Conservation (phyloP, 371 early-diverging fungal species). For the Mucor velutinosus region DNA sequence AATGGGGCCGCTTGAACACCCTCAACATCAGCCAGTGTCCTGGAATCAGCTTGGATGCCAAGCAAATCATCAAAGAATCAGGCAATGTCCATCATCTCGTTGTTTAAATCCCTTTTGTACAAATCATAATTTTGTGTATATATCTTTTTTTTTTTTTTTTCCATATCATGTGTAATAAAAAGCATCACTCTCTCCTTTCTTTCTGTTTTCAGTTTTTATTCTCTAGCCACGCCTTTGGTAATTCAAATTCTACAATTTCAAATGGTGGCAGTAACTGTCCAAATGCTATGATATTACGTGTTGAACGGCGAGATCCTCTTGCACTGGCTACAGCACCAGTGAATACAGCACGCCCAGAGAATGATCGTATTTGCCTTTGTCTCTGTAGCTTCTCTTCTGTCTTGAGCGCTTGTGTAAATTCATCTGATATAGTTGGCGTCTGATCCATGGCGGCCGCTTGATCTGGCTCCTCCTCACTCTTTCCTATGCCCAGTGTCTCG, state of each 20-base stretch:
- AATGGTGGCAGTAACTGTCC: conserved; percentile 54
- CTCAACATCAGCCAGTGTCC: conserved; percentile 41
- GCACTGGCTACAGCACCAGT: conserved; percentile 19
- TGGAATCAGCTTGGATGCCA: conserved; percentile 22
- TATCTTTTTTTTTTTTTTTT: not conserved
- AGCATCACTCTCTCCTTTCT: not conserved
- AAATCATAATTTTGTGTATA: not conserved
- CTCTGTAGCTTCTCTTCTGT: conserved; percentile 14
- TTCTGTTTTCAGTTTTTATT: not conserved
- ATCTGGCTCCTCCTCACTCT: conserved; percentile 4
- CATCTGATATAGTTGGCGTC: not conserved
- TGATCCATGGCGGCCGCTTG: not conserved
- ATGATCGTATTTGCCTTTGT: conserved; percentile 22
- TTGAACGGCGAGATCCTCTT: conserved; percentile 31
- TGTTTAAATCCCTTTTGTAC: conserved; percentile 9
- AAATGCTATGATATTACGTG: conserved; percentile 48
- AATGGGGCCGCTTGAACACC: conserved; percentile 2
- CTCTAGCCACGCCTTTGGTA: conserved; percentile 23
- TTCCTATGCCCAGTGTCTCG: conserved; percentile 53
- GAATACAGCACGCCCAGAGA: conserved; percentile 26
- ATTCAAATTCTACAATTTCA: conserved; percentile 44
- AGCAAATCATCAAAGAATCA: conserved; percentile 13
- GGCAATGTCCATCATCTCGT: conserved; percentile 18
- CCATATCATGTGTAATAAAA: not conserved
- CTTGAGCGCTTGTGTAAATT: conserved; percentile 17